A percentile compares a stretch with the other conserved stretches of the same genome.
Conservation (phyloP, 1,139 yeast species). For the Yamadazyma oceani region DNA sequence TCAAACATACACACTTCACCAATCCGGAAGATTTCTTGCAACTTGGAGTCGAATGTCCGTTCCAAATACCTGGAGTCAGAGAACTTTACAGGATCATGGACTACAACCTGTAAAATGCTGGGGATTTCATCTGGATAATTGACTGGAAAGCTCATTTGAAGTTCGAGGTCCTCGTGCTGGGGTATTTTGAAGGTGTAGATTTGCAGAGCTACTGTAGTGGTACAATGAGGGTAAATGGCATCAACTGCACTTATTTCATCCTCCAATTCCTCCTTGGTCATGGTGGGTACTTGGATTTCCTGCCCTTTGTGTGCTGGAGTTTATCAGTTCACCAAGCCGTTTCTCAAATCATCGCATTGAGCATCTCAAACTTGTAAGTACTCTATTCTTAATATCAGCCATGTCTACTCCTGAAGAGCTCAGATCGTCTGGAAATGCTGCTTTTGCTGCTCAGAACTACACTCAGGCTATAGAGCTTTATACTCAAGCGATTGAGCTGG, state of each 20-base stretch:
- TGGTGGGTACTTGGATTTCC: too few species aligned
- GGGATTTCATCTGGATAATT: conserved; percentile 70
- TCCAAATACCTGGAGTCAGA: conserved; percentile 47
- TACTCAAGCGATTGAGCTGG: conserved; percentile 61
- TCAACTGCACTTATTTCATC: conserved; percentile 84
- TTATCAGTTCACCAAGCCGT: too few species aligned
- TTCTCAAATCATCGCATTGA: too few species aligned
- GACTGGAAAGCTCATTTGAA: conserved; percentile 69
- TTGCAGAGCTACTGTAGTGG: conserved; percentile 30
- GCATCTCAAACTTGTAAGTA: too few species aligned
- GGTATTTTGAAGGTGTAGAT: conserved; percentile 62
- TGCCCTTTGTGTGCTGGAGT: too few species aligned
- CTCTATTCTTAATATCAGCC: too few species aligned
- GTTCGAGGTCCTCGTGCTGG: conserved; percentile 52
- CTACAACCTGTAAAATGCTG: conserved; percentile 50
- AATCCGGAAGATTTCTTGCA: conserved; percentile 47
- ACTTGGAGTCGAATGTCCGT: conserved; percentile 43
- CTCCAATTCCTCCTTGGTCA: conserved; percentile 56
- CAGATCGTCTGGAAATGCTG: conserved; percentile 63
- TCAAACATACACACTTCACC: conserved; percentile 84
- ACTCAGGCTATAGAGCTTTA: conserved; percentile 61
- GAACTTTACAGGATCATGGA: conserved; percentile 30
- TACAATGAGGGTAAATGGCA: conserved; percentile 78
- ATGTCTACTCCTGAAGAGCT: conserved; percentile 17
- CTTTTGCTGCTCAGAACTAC: conserved; percentile 56